A percentile compares a stretch with the other conserved stretches of the same genome.
Conservation (phyloP, 495 filamentous ascomycete genomes). For the Trichoderma gamsii region DNA sequence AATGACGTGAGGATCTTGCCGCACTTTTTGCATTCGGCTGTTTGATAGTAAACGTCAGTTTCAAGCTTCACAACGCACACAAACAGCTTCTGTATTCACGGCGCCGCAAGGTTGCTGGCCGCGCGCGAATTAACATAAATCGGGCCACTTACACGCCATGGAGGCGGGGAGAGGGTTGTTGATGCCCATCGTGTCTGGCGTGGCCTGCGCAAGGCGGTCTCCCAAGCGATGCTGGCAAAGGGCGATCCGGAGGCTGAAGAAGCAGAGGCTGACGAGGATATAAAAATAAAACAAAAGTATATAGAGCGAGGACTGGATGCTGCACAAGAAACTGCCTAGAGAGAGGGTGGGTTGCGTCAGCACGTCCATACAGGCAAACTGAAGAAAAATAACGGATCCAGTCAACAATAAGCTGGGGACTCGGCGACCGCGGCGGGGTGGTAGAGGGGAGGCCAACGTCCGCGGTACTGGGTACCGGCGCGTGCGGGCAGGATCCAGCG, state of each 20-base stretch:
- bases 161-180: slow-evolving; percentile 55
- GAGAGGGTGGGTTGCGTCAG: slow-evolving; percentile 10
- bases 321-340: neutral
- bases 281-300: neutral
- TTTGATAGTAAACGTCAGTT: slow-evolving; percentile 13
- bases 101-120: slow-evolving; percentile 9
- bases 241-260: neutral
- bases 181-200: slow-evolving; percentile 42
- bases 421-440: neutral
- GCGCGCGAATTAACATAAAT: neutral
- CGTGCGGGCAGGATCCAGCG: too few species aligned
- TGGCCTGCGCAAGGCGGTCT: slow-evolving; percentile 14
- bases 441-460: neutral
- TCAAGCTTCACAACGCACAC: slow-evolving; percentile 10
- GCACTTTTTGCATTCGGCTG: slow-evolving; percentile 84
- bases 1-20: slow-evolving; percentile 93
- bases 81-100: neutral
- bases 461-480: too few species aligned
- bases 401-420: neutral
- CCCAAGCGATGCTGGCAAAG: neutral
- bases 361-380: neutral
- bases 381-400: too few species aligned
- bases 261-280: slow-evolving; percentile 10
- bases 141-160: slow-evolving; percentile 46
- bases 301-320: slow-evolving; percentile 1